Conservation (phyloP, 2,329 filamentous ascomycete species). For the Bipolaris zeicola region DNA sequence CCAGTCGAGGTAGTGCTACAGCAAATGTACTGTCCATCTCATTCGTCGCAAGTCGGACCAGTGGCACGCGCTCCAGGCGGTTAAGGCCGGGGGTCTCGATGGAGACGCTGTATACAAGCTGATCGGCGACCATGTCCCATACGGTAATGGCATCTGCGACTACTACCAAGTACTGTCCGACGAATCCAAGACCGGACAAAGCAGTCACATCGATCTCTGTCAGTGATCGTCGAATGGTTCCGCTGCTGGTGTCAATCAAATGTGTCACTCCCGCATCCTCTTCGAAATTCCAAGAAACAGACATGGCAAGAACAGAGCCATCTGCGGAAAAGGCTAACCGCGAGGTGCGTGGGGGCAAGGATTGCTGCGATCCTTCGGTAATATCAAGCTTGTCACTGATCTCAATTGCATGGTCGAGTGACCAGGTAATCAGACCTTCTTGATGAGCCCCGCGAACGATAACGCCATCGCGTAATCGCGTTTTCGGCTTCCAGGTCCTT, state of each 20-base stretch:
- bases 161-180: constrained; percentile 75
- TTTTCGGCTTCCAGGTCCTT: constrained; percentile 79
- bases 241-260: constrained; percentile 74
- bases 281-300: constrained; percentile 40
- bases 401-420: constrained; percentile 63
- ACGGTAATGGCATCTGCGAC: constrained; percentile 75
- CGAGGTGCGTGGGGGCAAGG: constrained; percentile 58
- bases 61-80: constrained; percentile 48
- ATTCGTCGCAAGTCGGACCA: constrained; percentile 72
- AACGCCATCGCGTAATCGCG: constrained; percentile 70
- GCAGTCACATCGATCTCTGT: constrained; percentile 69
- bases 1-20: constrained; percentile 42
- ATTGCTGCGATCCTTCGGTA: constrained; percentile 29
- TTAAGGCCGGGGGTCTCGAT: constrained; percentile 51
- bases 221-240: constrained; percentile 69
- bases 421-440: constrained; percentile 74
- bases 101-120: constrained; percentile 69
- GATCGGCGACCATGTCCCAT: constrained; percentile 83
- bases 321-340: constrained; percentile 71
- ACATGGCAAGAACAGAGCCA: constrained; percentile 44
- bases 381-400: constrained; percentile 48
- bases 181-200: constrained; percentile 70
- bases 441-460: constrained; percentile 60
- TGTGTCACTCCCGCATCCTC: constrained; percentile 68
- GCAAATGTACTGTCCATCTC: constrained; percentile 55